A percentile compares a stretch with the other conserved stretches of the same genome.
phyloP scores from a whole-genome alignment of 1,284 basidiomycete genomes.

The Mrakiaceae sp. region DNA sequence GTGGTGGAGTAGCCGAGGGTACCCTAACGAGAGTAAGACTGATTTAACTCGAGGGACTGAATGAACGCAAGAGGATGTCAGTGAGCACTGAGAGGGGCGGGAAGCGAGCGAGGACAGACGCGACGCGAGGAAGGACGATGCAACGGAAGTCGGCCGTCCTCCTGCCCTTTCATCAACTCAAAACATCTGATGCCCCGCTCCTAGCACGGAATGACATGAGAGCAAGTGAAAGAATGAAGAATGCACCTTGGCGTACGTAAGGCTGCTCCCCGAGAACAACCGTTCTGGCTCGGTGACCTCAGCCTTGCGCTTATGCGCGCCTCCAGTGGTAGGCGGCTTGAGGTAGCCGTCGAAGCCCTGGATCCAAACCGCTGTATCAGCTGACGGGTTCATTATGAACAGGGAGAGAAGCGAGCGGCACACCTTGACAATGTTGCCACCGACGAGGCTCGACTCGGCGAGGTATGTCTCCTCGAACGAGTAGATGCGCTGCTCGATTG shows the following conservation, averaged over 20 bases:
- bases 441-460: conserved; percentile 32
- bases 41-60: not conserved
- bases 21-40: not conserved
- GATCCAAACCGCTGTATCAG: not conserved
- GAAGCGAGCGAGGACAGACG: no score
- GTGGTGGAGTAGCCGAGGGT: no score
- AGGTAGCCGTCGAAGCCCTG: conserved; percentile 40
- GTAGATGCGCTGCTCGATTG: conserved; percentile 38
- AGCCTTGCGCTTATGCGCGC: conserved; percentile 30
- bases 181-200: no score
- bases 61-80: no score
- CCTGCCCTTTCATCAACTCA: no score
- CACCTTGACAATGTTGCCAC: conserved; percentile 38
- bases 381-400: not conserved
- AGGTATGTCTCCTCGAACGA: conserved; percentile 41
- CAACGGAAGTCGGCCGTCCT: no score
- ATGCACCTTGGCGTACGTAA: conserved; percentile 34
- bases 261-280: conserved; percentile 36
- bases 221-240: not conserved
- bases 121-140: no score
- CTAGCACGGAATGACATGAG: not conserved
- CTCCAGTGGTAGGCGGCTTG: conserved; percentile 31
- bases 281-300: conserved; percentile 34
- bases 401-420: conserved; percentile 3
- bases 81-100: no score